Evolutionary conservation across 352 stramenopile species (phyloP).

Genomic region (Globisporangium uncinulatum): DNA sequence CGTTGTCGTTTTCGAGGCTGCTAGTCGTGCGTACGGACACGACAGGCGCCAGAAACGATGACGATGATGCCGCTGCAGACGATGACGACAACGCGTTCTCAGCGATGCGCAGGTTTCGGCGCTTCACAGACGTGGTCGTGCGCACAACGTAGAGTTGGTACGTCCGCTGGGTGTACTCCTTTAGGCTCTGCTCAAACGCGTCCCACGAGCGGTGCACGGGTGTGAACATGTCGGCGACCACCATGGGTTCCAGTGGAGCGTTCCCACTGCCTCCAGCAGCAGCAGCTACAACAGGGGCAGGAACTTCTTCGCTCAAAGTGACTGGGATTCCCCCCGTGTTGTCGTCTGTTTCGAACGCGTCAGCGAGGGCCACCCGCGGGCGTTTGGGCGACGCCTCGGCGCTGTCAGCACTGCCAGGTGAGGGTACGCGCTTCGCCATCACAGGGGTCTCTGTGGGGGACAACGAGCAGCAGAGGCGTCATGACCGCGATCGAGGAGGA

Average conservation of each 20-base stretch:
- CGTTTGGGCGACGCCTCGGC: too few species aligned
- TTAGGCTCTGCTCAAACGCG: slow-evolving; percentile 55
- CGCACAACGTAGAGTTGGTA: slow-evolving; percentile 76
- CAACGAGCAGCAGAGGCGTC: too few species aligned
- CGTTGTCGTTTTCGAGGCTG: not conserved
- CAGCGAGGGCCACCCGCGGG: too few species aligned
- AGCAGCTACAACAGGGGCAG: not conserved
- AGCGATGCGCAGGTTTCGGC: slow-evolving; percentile 61
- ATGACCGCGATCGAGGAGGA: too few species aligned
- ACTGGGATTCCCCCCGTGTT: too few species aligned
- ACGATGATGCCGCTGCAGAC: not conserved
- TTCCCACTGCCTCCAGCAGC: not conserved
- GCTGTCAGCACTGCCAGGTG: too few species aligned
- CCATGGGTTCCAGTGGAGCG: slow-evolving; percentile 1
- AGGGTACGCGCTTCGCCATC: too few species aligned
- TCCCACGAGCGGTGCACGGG: slow-evolving; percentile 57
- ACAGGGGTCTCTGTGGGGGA: too few species aligned
- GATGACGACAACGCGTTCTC: slow-evolving; percentile 21
- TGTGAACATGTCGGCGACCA: slow-evolving; percentile 39
- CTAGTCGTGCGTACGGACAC: not conserved
- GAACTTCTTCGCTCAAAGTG: too few species aligned
- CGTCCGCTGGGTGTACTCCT: slow-evolving; percentile 47
- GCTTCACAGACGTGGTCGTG: slow-evolving; percentile 68
- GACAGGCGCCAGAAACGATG: too few species aligned
- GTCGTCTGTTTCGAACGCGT: too few species aligned